These are phyloP conservation scores for Diplogelasinospora grovesii DNA, from an alignment of 495 filamentous ascomycete genomes.

Conservation along the genomic window DNA sequence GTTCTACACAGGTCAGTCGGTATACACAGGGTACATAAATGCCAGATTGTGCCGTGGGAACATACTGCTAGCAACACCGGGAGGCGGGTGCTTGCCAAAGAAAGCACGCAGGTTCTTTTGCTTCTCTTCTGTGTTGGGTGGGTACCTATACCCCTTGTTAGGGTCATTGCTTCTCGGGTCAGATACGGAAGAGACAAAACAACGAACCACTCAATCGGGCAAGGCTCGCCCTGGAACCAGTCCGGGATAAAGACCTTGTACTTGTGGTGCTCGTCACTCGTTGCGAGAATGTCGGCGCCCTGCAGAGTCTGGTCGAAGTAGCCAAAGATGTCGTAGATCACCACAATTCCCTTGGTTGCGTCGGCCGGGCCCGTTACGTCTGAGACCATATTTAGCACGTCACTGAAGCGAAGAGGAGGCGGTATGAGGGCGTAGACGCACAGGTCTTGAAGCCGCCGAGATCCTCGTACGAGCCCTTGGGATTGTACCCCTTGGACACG, in stretches of 20 bases:
- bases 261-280: constrained; percentile 44
- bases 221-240: constrained; percentile 56
- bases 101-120: constrained; percentile 66
- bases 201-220: constrained; percentile 46
- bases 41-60: too few relatives aligned
- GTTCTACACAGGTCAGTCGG: too few relatives aligned
- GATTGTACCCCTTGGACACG: constrained; percentile 50
- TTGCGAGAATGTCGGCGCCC: constrained; percentile 63
- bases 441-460: constrained; percentile 65
- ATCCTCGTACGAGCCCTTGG: constrained; percentile 59
- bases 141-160: constrained; percentile 43
- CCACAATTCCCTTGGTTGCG: constrained; percentile 53
- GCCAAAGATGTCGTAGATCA: constrained; percentile 69
- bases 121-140: constrained; percentile 76
- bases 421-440: constrained; percentile 17
- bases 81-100: constrained; percentile 62
- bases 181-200: too few relatives aligned
- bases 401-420: background rate
- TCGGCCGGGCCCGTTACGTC: constrained; percentile 55
- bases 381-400: constrained; percentile 16
- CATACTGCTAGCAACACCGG: constrained; percentile 53
- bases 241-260: constrained; percentile 66
- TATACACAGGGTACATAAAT: too few relatives aligned
- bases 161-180: too few relatives aligned
- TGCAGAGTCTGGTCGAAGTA: constrained; percentile 63